Evolutionary conservation across 2,329 filamentous ascomycete species (phyloP).

Genomic region (Cryoendolithus antarcticus): DNA sequence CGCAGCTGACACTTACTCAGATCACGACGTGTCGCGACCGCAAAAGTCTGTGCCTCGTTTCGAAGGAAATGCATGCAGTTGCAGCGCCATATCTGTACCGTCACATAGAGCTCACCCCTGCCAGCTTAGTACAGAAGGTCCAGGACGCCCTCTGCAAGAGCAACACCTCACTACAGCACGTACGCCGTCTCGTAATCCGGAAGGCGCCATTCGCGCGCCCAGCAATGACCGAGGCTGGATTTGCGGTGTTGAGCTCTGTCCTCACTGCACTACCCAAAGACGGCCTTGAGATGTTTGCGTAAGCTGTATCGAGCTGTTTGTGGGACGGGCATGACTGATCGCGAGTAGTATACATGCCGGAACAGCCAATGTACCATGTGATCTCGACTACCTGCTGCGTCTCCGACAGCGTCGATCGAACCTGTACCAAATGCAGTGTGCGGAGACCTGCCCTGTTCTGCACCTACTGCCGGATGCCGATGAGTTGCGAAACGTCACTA

Average conservation of each 20-base stretch:
- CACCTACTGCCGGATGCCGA: not conserved
- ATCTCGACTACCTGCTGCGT: not conserved
- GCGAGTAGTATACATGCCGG: too few relatives aligned
- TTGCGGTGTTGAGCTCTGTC: not conserved
- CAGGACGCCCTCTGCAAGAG: not conserved
- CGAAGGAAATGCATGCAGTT: not conserved
- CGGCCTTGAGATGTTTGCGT: not conserved
- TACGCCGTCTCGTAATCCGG: not conserved
- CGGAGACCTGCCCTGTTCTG: not conserved
- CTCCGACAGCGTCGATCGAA: not conserved
- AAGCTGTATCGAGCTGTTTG: too few relatives aligned
- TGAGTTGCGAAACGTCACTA: not conserved
- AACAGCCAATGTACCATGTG: too few relatives aligned
- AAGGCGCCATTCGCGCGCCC: too few relatives aligned
- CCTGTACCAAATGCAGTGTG: not conserved
- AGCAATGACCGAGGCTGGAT: too few relatives aligned
- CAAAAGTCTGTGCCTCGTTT: not conserved
- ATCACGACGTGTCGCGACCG: not conserved
- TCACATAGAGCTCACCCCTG: not conserved
- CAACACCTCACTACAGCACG: not conserved
- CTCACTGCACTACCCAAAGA: not conserved
- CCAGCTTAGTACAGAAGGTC: not conserved
- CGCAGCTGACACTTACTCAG: too few relatives aligned
- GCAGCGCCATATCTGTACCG: constrained; percentile 1
- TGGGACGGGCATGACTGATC: too few relatives aligned